Evolutionary conservation across 2,329 filamentous ascomycete genomes (phyloP).

Genomic region (Endothia cerciana): DNA sequence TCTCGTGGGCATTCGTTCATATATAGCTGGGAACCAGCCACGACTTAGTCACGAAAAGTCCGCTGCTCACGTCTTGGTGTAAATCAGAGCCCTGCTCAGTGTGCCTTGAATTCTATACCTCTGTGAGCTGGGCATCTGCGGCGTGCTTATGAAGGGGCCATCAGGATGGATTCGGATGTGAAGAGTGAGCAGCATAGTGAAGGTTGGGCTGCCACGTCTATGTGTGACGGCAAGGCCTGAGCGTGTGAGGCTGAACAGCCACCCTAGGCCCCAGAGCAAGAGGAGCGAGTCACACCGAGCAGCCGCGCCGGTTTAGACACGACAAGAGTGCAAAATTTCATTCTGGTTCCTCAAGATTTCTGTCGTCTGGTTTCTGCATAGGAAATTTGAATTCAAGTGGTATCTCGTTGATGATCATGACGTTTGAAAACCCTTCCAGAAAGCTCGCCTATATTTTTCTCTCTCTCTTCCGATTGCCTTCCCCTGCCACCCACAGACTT

Average conservation of each 20-base stretch:
- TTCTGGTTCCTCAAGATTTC: neutral
- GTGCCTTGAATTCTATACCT: neutral
- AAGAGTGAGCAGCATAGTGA: no score
- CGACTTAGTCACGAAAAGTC: neutral
- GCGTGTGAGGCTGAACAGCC: neutral
- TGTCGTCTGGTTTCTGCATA: neutral
- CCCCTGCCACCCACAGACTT: neutral
- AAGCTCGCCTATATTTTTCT: neutral
- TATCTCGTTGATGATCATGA: conserved; percentile 19
- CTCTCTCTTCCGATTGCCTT: no score
- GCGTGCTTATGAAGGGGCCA: neutral
- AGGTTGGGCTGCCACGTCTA: no score
- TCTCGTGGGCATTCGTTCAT: neutral
- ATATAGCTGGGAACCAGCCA: neutral
- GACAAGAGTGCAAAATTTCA: neutral
- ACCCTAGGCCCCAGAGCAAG: neutral
- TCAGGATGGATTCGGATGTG: no score
- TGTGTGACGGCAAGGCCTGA: neutral
- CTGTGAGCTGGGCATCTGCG: neutral
- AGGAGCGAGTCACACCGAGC: neutral
- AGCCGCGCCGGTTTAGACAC: neutral
- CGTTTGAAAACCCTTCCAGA: conserved; percentile 3
- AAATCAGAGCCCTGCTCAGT: neutral
- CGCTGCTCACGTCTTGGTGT: neutral
- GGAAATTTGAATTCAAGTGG: conserved; percentile 13